Evolutionary conservation across 2,329 filamentous ascomycete species (phyloP).

Genomic region (Colletotrichum gloeosporioides): DNA sequence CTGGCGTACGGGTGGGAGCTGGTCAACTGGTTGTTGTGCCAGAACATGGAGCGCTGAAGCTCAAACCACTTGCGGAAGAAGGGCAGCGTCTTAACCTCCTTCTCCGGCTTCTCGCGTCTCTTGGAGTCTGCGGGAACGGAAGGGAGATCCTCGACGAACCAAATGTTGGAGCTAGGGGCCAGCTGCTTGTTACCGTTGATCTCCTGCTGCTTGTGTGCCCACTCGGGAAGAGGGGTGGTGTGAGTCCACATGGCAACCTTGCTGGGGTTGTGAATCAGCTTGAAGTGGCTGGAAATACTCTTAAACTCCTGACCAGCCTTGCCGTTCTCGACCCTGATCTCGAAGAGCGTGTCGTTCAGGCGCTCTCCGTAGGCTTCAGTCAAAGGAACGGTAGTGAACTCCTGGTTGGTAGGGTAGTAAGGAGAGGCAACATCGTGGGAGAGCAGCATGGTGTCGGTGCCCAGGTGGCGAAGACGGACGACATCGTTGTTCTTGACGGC

Average conservation of each 20-base stretch:
- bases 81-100: slow-evolving; percentile 80
- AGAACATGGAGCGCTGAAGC: slow-evolving; percentile 97
- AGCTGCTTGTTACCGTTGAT: slow-evolving; percentile 99
- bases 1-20: slow-evolving; percentile 97
- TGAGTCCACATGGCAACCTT: slow-evolving; percentile 99
- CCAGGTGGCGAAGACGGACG: slow-evolving; percentile 84
- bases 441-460: slow-evolving; percentile 84
- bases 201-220: slow-evolving; percentile 96
- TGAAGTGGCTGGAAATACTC: slow-evolving; percentile 91
- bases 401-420: slow-evolving; percentile 96
- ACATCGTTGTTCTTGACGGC: slow-evolving; percentile 83
- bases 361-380: slow-evolving; percentile 77
- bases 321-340: slow-evolving; percentile 86
- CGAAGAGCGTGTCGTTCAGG: slow-evolving; percentile 89
- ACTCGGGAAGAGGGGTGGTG: slow-evolving; percentile 91
- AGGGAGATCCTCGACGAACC: slow-evolving; percentile 92
- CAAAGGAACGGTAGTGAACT: slow-evolving; percentile 83
- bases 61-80: slow-evolving; percentile 97
- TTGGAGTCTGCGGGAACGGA: slow-evolving; percentile 74
- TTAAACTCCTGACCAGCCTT: slow-evolving; percentile 86
- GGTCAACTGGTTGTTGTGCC: slow-evolving; percentile 97
- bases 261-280: slow-evolving; percentile 90
- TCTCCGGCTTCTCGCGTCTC: slow-evolving; percentile 77
- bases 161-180: slow-evolving; percentile 87
- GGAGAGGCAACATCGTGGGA: slow-evolving; percentile 98